Evolutionary conservation across 1,284 basidiomycete genomes (phyloP).

Genomic region (Cutaneotrichosporon sp.): DNA sequence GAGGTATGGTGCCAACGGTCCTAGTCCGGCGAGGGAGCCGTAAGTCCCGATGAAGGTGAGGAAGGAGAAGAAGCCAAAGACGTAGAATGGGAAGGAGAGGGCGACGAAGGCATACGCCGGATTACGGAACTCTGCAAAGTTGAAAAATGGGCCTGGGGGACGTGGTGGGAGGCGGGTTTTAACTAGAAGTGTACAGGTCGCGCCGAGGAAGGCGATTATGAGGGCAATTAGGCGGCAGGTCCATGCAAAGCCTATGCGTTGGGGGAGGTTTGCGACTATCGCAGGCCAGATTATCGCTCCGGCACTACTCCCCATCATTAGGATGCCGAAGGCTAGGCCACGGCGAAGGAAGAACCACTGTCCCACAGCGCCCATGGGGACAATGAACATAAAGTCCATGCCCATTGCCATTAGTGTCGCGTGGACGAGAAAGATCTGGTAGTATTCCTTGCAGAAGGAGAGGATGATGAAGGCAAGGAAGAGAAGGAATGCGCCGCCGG

Average conservation of each 20-base stretch:
- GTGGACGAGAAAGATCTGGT: slow-evolving; percentile 42
- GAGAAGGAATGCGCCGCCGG: slow-evolving; percentile 31
- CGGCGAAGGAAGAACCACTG: slow-evolving; percentile 46
- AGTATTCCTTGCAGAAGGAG: slow-evolving; percentile 35
- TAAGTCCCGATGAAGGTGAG: slow-evolving; percentile 44
- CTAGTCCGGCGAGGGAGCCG: slow-evolving; percentile 33
- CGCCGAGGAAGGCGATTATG: slow-evolving; percentile 30
- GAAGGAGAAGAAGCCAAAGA: slow-evolving; percentile 40
- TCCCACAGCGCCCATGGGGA: slow-evolving; percentile 40
- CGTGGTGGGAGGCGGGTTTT: slow-evolving; percentile 40
- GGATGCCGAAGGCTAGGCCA: slow-evolving; percentile 42
- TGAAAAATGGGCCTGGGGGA: slow-evolving; percentile 38
- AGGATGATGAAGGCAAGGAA: slow-evolving; percentile 36
- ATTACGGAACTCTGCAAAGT: slow-evolving; percentile 36
- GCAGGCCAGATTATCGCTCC: slow-evolving; percentile 46
- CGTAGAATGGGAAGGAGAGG: slow-evolving; percentile 30
- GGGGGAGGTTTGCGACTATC: slow-evolving; percentile 42
- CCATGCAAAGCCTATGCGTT: slow-evolving; percentile 44
- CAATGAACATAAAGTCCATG: slow-evolving; percentile 44
- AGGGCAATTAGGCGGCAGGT: slow-evolving; percentile 44
- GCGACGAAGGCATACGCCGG: slow-evolving; percentile 35
- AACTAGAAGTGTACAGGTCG: slow-evolving; percentile 33
- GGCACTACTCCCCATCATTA: slow-evolving; percentile 37
- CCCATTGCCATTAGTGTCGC: slow-evolving; percentile 38
- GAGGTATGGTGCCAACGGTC: slow-evolving; percentile 40